Conservation (phyloP, 176 grass and related monocot species). For the Triticum urartu region DNA sequence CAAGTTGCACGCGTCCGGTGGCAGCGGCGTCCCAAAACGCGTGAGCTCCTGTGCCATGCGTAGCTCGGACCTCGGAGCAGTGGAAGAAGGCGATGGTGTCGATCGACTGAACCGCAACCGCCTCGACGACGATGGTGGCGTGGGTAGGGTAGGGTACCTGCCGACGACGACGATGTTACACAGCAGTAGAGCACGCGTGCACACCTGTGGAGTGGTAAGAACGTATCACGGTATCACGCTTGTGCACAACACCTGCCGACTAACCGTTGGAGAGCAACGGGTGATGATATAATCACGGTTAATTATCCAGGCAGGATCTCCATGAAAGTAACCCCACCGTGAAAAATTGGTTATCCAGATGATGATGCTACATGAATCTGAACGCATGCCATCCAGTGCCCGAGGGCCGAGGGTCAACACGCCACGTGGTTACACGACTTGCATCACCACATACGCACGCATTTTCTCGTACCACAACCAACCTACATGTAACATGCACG, state of each 20-base stretch:
- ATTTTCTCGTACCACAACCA: neutral
- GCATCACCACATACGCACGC: neutral
- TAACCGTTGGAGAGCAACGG: no score
- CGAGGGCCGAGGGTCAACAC: neutral
- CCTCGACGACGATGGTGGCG: no score
- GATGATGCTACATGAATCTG: neutral
- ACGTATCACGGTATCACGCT: no score
- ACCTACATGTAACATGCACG: neutral
- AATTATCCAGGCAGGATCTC: neutral
- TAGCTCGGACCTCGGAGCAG: neutral
- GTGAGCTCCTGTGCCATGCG: neutral
- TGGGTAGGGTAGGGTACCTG: neutral
- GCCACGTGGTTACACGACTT: neutral
- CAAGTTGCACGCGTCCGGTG: neutral
- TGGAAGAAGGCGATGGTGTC: neutral
- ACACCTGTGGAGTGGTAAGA: no score
- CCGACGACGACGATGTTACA: neutral
- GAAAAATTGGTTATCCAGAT: neutral
- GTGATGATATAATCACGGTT: neutral
- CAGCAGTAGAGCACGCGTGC: no score
- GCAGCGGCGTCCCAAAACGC: conserved; percentile 25
- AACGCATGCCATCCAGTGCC: neutral
- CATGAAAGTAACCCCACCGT: neutral
- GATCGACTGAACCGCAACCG: neutral
- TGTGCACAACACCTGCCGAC: neutral